Evolutionary conservation across 768 basidiomycete species (phyloP), one percentile per base, ranked within the genome.

Genomic region (Panaeolus cyanescens): DNA sequence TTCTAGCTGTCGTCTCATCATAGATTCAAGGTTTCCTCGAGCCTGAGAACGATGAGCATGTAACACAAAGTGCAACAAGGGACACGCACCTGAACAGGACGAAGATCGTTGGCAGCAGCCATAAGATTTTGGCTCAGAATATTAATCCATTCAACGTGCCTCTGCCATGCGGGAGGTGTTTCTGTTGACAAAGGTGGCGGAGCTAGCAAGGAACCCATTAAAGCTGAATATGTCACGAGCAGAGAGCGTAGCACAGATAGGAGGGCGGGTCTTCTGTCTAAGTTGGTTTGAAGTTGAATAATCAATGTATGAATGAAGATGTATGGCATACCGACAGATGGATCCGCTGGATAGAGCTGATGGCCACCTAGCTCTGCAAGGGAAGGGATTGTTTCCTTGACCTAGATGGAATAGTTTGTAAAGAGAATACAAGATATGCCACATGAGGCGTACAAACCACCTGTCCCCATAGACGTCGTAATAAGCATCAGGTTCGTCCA

Each of bases 381-480:
- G 1, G 91, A 91, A 1, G 91, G 90, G 30, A 93, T 87, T 15
- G 80, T 86, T 68, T 95, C 93, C 68, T 94, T 91, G 57, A 95
- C 85, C 92, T 22, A 55, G 55, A 32, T 56, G 39, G 32, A 20
- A 55, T 58, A 58, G 59, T 42, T 58, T 40, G 34, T 20, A 57
- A 56, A 50, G 32, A 42, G 61, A 56, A 56, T 58, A 25, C 50
- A 40, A 20, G 63, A 66, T 42, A 64, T 39, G 40, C 42, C 10
- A 15, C 45, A 50, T 50, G 45, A 19, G 67, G 72, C 91, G 74
- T 78, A 95, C 92, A 85, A 90, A 90, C 91, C 92, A 96, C 67
- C 83, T 82, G 71, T 95, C 92, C n/a, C 92, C 93, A 74, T 90
- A 96, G 15, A 89, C 89, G 56, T 84, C 83, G 71, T 93, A 96